Conservation (phyloP, 257 asterid genomes). For the Pogostemon cablin region DNA sequence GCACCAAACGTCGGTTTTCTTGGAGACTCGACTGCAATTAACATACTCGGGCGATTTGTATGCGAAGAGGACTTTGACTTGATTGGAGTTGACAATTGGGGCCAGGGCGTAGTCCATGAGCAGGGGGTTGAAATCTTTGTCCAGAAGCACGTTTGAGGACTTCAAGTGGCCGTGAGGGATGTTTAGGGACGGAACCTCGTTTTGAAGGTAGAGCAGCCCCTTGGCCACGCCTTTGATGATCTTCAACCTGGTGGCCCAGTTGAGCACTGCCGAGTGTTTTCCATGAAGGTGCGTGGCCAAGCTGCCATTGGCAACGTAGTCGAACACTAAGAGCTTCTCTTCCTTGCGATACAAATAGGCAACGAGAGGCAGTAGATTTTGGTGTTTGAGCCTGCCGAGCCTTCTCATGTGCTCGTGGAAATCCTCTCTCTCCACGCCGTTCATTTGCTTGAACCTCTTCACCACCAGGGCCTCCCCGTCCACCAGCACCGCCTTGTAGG, state of each 20-base stretch:
- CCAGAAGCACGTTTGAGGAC: constrained; percentile 80
- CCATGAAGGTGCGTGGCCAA: constrained; percentile 82
- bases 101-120: constrained; percentile 79
- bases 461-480: constrained; percentile 85
- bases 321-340: constrained; percentile 89
- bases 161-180: constrained; percentile 82
- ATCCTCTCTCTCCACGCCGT: constrained; percentile 65
- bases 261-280: constrained; percentile 60
- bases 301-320: constrained; percentile 70
- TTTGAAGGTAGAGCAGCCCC: constrained; percentile 67
- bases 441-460: constrained; percentile 90
- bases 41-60: constrained; percentile 77
- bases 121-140: constrained; percentile 56
- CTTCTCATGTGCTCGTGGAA: constrained; percentile 97
- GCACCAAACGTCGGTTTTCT: constrained; percentile 87
- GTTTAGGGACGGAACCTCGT: constrained; percentile 67
- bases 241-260: constrained; percentile 70
- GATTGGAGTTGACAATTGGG: constrained; percentile 68
- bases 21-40: constrained; percentile 43
- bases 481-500: constrained; percentile 87
- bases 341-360: constrained; percentile 88
- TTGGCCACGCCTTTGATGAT: constrained; percentile 84
- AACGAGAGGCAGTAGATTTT: constrained; percentile 73
- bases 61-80: constrained; percentile 65
- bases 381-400: constrained; percentile 77